Evolutionary conservation across 805 yeast species (phyloP), one percentile per base, ranked within the genome.

Genomic region (Scheffersomyces coipomensis): DNA sequence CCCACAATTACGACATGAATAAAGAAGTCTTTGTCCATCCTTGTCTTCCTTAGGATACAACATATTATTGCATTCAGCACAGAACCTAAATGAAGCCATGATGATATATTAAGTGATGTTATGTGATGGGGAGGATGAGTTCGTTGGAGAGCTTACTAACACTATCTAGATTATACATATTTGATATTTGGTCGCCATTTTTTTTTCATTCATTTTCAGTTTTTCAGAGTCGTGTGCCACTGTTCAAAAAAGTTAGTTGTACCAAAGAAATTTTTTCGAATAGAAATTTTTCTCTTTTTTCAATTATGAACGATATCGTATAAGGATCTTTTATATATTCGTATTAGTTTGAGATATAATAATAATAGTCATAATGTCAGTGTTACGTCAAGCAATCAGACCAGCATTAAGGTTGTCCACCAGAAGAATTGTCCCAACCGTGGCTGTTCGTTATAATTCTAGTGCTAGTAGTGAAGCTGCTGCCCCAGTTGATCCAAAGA

Each of bases 11-110:
- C 99, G 81, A 67, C 99, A 93, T 43, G 95, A 90, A 61, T 87
- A 93, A 43, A 91, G 71, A 45, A 93, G 68, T 48, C 88, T 64
- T 58, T 78, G 80, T 48, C 78, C 73, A 42, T 83, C 88, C 56
- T 85, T 87, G 60, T 93, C 98, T 70, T 93, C 99, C 51, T 88
- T 81, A 16, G 99, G 99, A 62, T 93, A 93, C 67, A 93, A 77
- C 99, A 93, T 93, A 62, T 93, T 93, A 76, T 93, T 93, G 78
- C 95, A 91, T 60, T 91, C 95, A 55, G 93, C 83, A 66, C 99
- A 91, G 73, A 91, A 91, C 61, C 96, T 78, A 68, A 93, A 91
- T 38, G 97, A 88, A 54, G 95, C 88, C 95, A 87, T 88, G 15
- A 25, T 25, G 19, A 21, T 16, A 8, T 22, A 22, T 11, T 22